Base-by-base conservation (phyloP, 2,329 filamentous ascomycete species). In the Aureobasidium leucospermi region DNA sequence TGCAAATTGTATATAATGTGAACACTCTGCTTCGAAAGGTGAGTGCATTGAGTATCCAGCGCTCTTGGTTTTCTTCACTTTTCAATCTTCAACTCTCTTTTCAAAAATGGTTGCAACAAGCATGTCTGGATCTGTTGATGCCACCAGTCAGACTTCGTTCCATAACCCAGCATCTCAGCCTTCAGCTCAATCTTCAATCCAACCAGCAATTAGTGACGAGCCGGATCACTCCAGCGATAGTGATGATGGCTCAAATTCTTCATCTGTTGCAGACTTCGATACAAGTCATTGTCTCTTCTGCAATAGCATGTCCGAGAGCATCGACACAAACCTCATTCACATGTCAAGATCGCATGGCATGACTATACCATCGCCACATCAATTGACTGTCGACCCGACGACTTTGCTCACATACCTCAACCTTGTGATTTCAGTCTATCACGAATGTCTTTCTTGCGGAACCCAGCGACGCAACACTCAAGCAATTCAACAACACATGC, bases 301-400 rank as follows among this genome's bases (percentile, higher is more conserved):
- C 80, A 94, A 93, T 73, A 88, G 88, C 69, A 80, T 87, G 47
- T 95, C 91, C 0, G 84, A 89, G 0, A 87, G 84, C 11, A 76
- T 90, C 7, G 75, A 84, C 16, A 78, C 92, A 31, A 96, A 92
- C 69, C 79, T 90, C 36, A 77, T 84, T 39, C 94, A 99, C 71
- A 99, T 99, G 94, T 86, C 88, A 70, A 88, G 89, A 62, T 86
- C 87, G 67, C 94, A 99, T 70, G 90, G 93, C 77, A 91, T 96
- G 85, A 96, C 96, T 73, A 87, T 99, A 62, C 94, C 94, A 0
- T 94, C 99, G 73, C 88, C 86, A 73, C 78, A 86, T 34, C 99
- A 90, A 67, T 77, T 99, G 1, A 61, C 70, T 1, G 85, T 88
- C 3, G 84, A 99, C 68, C 72, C 94, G 2, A 87, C 96, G 63